Percentiles rank a stretch among this genome's conserved stretches.
Conservation (phyloP, 805 yeast species). For the Scheffersomyces spartinae region DNA sequence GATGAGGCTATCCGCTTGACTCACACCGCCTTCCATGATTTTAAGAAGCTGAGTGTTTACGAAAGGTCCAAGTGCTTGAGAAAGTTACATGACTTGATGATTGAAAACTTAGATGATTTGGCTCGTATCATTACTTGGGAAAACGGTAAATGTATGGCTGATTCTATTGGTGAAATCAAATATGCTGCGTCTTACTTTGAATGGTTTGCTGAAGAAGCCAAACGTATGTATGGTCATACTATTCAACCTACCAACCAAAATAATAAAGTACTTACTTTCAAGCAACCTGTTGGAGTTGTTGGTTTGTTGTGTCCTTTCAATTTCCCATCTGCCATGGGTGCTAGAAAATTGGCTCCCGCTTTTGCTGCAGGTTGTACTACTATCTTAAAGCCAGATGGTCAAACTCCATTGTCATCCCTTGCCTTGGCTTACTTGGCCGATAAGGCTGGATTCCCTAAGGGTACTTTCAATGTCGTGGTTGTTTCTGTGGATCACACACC, state of each 20-base stretch:
- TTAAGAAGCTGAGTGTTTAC: conserved; percentile 35
- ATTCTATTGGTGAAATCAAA: conserved; percentile 43
- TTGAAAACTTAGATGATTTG: conserved; percentile 44
- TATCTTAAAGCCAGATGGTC: conserved; percentile 49
- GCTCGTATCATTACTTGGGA: conserved; percentile 48
- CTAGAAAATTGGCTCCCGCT: conserved; percentile 55
- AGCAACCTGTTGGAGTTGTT: conserved; percentile 54
- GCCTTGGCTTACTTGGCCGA: conserved; percentile 45
- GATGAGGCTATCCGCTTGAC: conserved; percentile 38
- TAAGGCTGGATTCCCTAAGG: conserved; percentile 51
- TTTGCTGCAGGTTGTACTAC: conserved; percentile 56
- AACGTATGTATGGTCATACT: conserved; percentile 43
- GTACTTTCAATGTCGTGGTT: conserved; percentile 41
- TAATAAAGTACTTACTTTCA: conserved; percentile 41
- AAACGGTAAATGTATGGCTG: conserved; percentile 46
- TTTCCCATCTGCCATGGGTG: conserved; percentile 58
- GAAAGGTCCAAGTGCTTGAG: conserved; percentile 41
- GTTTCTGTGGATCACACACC: conserved; percentile 39
- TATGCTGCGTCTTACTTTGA: conserved; percentile 43
- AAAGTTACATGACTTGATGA: conserved; percentile 38
- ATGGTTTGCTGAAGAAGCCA: conserved; percentile 44
- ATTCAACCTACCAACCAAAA: conserved; percentile 42
- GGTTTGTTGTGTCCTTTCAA: conserved; percentile 59
- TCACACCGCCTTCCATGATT: conserved; percentile 31
- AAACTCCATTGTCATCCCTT: conserved; percentile 49